Evolutionary conservation across 176 grass and related monocot genomes (phyloP), one percentile per base, ranked within the genome.

Genomic region (Luzula sylvatica): DNA sequence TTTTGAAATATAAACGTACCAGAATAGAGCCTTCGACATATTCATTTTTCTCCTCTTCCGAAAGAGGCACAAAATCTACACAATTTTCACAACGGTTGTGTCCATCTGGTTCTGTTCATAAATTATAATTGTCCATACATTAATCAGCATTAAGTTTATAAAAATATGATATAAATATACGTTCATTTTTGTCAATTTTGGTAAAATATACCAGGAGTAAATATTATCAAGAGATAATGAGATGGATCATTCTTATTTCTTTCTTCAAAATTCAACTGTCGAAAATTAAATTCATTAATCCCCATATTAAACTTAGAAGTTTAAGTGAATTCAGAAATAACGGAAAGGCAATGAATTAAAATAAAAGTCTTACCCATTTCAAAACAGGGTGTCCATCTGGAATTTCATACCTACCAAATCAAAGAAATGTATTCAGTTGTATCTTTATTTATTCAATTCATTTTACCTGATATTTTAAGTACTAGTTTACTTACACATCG

Each of bases 321-420:
- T 35, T 17, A 28, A 64, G 22, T 11, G 11, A 14, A 49, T 7
- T 30, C 47, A 35, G 30, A 22, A 42, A 13, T 2, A 24, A 39
- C 12, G 40, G 8, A 8, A 44, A 60, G 15, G 5, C 17, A 43
- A 59, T n/a, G 19, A 60, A 58, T 41, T 39, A 23, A 12, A 42
- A n/a, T 58, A 42, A n/a, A 23, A 50, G 11, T 65, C 80, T 95
- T 44, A 95, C 90, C 84, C 67, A 28, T 26, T 69, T 51, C 49
- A 86, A 27, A 9, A 95, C 74, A 48, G 68, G 67, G 50, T 95
- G 90, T 22, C 67, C 74, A 88, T 95, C 90, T 73, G 83, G 90
- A 77, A 95, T 60, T 52, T 95, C 83, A 2, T 95, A 95, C 14
- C 90, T 95, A 78, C 43, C 14, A 77, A 20, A 80, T 48, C 6